Evolutionary conservation across 495 filamentous ascomycete species (phyloP), one percentile per base, ranked within the genome.

Genomic region (Tuber umbilicatum): DNA sequence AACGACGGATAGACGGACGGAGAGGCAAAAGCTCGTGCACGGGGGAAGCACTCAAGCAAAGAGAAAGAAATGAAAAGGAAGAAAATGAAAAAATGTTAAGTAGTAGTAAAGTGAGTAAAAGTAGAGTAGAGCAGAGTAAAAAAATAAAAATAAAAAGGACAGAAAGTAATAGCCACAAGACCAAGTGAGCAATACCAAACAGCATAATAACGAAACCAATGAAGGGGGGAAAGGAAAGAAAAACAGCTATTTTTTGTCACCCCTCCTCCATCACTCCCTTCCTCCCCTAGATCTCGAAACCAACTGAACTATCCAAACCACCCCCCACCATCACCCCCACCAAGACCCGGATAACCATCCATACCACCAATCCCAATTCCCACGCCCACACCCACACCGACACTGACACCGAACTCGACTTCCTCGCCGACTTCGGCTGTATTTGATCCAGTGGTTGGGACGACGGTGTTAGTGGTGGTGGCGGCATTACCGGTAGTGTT

Each of bases 321-420:
- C 41, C 77, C 77, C 27, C 77, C 77, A 64, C 77, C 77, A 75
- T 79, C 77, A 6, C 77, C 72, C 16, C 55, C 45, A 14, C 69
- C 75, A 21, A 79, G 69, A 0, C 72, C 75, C 12, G 75, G 72
- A 72, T 79, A 79, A 5, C 40, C 73, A 37, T 77, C 76, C 72
- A 79, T 79, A 6, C 67, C 77, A 10, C 47, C 72, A 72, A 79
- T 79, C 3, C 76, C 77, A 43, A 79, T 60, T 76, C 78, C 12
- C 71, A 72, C 10, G 60, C 72, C 69, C 71, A 72, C 55, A 69
- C 72, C 38, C 69, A 76, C 50, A 74, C 77, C 21, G 64, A 74
- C 17, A 76, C 42, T 31, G 39, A 45, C 14, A 7, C 50, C 43
- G 64, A 73, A 19, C n/a, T 55, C 68, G 23, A 75, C 74, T 75